Percentiles rank a stretch among this genome's conserved stretches.
phyloP scores from a whole-genome alignment of 2,329 filamentous ascomycete genomes.

The Sporothrix inflata region DNA sequence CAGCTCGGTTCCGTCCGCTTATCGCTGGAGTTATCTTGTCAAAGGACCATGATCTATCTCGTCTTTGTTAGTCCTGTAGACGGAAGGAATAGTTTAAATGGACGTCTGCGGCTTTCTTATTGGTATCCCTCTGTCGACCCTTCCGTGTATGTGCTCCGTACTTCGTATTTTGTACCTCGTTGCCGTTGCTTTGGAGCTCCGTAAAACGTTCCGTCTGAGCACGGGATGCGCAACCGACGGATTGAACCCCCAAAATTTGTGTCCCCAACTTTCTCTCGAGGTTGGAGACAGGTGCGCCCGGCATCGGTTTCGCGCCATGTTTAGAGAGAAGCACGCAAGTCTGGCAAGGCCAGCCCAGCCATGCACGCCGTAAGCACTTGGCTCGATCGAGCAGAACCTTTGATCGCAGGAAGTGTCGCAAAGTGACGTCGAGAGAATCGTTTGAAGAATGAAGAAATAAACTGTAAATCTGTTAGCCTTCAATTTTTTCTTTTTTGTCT shows the following conservation, averaged over 20 bases:
- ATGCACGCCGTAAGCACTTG: constrained; percentile 5
- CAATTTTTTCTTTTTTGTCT: not conserved
- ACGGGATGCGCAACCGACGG: not conserved
- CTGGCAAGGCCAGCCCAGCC: not conserved
- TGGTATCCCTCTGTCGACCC: not conserved
- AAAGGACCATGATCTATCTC: not conserved
- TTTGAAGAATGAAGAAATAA: not conserved
- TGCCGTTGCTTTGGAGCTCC: not conserved
- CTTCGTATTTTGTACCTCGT: not conserved
- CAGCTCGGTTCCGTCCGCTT: not conserved
- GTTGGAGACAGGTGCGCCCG: not conserved
- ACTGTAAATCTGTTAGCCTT: not conserved
- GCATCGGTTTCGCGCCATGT: constrained; percentile 16
- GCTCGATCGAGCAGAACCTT: not conserved
- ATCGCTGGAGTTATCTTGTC: not conserved
- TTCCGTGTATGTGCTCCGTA: not conserved
- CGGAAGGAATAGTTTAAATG: not conserved
- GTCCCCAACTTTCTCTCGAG: not conserved
- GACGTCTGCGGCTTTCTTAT: not conserved
- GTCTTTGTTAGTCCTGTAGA: not conserved
- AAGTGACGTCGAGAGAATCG: not conserved
- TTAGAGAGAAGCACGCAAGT: constrained; percentile 1
- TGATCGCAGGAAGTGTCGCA: not conserved
- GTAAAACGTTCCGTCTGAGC: not conserved
- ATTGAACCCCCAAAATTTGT: not conserved